A percentile compares a stretch with the other conserved stretches of the same genome.
Evolutionary conservation across 352 stramenopile genomes (phyloP).

Genomic region (Pythium rishiriense): DNA sequence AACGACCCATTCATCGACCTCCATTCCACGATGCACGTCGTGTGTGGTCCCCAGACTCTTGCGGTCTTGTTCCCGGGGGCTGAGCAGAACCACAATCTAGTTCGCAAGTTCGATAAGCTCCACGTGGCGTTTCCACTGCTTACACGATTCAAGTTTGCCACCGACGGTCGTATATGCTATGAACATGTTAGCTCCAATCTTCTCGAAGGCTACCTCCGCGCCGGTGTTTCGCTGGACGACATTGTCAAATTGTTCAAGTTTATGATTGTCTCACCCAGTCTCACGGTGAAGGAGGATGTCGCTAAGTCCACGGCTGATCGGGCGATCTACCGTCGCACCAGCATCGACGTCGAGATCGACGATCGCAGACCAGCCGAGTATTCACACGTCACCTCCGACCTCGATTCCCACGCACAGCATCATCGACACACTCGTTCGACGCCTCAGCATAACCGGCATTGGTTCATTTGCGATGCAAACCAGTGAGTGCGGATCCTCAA

Average conservation of each 20-base stretch:
- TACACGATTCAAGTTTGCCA: conserved; percentile 12
- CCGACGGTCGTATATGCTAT: conserved; percentile 13
- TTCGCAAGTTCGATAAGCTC: conserved; percentile 11
- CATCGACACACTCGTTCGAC: background rate
- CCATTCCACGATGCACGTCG: conserved; percentile 1
- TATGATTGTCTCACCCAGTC: conserved; percentile 12
- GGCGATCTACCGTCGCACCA: background rate
- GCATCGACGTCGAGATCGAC: background rate
- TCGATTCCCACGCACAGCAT: background rate
- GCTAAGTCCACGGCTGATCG: background rate
- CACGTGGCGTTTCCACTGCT: conserved; percentile 12
- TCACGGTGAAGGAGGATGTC: conserved; percentile 15
- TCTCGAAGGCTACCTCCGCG: conserved; percentile 4
- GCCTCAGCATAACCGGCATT: background rate
- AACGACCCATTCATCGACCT: conserved; percentile 16
- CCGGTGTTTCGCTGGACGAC: conserved; percentile 11
- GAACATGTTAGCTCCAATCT: conserved; percentile 16
- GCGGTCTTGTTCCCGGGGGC: conserved; percentile 12
- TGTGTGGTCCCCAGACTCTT: conserved; percentile 15
- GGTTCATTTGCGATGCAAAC: background rate
- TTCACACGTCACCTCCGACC: background rate
- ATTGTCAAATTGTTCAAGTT: conserved; percentile 8
- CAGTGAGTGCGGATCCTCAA: no score
- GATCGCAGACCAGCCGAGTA: no score
- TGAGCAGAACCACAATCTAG: conserved; percentile 6